Evolutionary conservation across 2,329 filamentous ascomycete species (phyloP), one percentile per base, ranked within the genome.

Genomic region (Fusarium camptoceras): DNA sequence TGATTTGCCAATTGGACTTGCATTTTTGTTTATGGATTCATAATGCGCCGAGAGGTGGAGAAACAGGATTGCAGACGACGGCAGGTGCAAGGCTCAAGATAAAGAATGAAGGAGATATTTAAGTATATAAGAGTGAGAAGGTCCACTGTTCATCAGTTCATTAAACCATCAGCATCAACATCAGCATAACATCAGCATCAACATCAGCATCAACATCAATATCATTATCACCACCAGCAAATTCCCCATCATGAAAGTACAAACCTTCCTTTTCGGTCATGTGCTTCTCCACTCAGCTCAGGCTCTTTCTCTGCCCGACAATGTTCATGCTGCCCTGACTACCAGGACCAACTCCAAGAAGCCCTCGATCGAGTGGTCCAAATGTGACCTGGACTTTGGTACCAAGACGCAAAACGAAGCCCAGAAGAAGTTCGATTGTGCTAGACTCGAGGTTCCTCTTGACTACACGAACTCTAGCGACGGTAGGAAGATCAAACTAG

Each of bases 361-460:
- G 4, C 15, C 24, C 1, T 24, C 49, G 3, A 14, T 67, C 3
- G 37, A 63, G 16, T 67, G 64, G 64, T 63, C 64, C 1, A 15
- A 43, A 16, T 67, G 64, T 5, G 37, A 49, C 14, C 27, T 67
- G 4, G 63, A 67, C 12, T 67, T 67, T 8, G 50, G 57, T 37
- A 12, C 16, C 5, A 22, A 64, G 8, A 2, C 7, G 0, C 8
- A 10, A 6, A 64, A 65, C 14, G 16, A 34, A 0, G 5, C 0
- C 0, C 63, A 68, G 8, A 46, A 37, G 11, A 2, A 6, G 1
- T 43, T 12, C 48, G 70, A 80, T 15, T 83, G 81, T 64, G 78
- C 76, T 8, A 79, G 64, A n/a, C 62, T 83, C 18, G 49, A 66
- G 0, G 81, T 83, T 0, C 81, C 82, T 5, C 76, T 83, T 6